Percentiles rank a stretch among this genome's conserved stretches.
These are phyloP conservation scores for Fomitopsis schrenkii DNA, from an alignment of 1,284 basidiomycete species.

Conservation along the genomic window DNA sequence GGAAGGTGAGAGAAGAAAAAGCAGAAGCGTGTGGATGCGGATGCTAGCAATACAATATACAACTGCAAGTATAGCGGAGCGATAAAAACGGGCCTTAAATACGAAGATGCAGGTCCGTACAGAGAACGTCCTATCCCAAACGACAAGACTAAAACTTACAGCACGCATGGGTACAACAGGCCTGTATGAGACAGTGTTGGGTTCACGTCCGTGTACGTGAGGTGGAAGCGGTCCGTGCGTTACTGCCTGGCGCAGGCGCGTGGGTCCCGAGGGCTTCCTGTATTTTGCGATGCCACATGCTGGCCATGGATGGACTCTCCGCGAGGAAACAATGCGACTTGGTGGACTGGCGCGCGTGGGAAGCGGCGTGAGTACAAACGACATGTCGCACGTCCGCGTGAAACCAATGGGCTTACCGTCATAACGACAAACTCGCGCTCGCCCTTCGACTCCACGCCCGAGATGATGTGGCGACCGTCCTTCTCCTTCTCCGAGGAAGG, in stretches of 20 bases:
- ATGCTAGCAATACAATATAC: constrained; percentile 8
- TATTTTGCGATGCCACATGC: constrained; percentile 53
- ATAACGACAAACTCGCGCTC: constrained; percentile 60
- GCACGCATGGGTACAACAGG: constrained; percentile 3
- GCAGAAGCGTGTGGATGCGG: background rate
- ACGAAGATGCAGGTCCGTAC: constrained; percentile 7
- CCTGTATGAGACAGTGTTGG: background rate
- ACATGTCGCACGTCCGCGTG: background rate
- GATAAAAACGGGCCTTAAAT: constrained; percentile 8
- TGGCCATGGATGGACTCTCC: constrained; percentile 32
- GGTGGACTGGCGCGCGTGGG: constrained; percentile 34
- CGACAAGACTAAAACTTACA: constrained; percentile 1
- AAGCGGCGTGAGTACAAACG: constrained; percentile 2
- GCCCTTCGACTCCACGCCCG: constrained; percentile 48
- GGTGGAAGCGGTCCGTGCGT: constrained; percentile 7
- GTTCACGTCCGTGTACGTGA: constrained; percentile 10
- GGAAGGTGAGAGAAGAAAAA: background rate
- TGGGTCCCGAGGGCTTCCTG: constrained; percentile 30
- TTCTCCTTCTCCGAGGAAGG: constrained; percentile 25
- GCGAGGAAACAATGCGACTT: constrained; percentile 53
- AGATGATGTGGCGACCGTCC: constrained; percentile 33
- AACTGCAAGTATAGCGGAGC: constrained; percentile 6
- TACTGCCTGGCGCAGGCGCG: constrained; percentile 1
- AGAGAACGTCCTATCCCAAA: constrained; percentile 8
- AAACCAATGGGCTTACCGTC: constrained; percentile 40